phyloP scores from a whole-genome alignment of 495 filamentous ascomycete species.

The Astrothelium macrocarpum region DNA sequence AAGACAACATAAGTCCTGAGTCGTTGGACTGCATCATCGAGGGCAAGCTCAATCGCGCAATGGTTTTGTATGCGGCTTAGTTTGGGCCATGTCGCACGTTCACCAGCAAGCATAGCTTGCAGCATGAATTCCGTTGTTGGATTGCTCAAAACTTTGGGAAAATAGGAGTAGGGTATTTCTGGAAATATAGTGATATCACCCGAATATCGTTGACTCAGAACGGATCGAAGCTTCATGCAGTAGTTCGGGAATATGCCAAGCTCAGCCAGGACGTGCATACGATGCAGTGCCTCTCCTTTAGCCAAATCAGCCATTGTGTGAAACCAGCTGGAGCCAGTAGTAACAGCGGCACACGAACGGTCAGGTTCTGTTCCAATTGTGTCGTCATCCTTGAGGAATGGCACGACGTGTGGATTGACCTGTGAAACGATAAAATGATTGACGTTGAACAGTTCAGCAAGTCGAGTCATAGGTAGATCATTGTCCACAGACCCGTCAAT shows the following conservation, averaged over 20 bases:
- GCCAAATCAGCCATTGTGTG: conserved; percentile 62
- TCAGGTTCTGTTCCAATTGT: conserved; percentile 19
- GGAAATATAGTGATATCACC: conserved; percentile 96
- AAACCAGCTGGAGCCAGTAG: conserved; percentile 49
- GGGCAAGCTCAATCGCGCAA: conserved; percentile 73
- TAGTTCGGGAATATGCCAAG: conserved; percentile 73
- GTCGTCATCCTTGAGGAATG: conserved; percentile 44
- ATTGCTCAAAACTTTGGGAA: conserved; percentile 70
- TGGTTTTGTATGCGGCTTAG: conserved; percentile 72
- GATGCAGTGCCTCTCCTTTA: conserved; percentile 69
- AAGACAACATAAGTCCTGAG: conserved; percentile 71
- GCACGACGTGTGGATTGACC: conserved; percentile 88
- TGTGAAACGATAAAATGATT: conserved; percentile 98
- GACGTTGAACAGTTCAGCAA: conserved; percentile 95
- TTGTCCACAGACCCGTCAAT: conserved; percentile 94
- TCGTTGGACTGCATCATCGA: conserved; percentile 72
- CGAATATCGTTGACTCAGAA: conserved; percentile 81
- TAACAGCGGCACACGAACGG: conserved; percentile 31
- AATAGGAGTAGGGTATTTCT: conserved; percentile 60
- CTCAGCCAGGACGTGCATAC: conserved; percentile 73
- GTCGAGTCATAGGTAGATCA: conserved; percentile 81
- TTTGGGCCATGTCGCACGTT: conserved; percentile 86
- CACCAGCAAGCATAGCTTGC: conserved; percentile 61
- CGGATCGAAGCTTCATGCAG: conserved; percentile 66
- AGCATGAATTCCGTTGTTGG: conserved; percentile 87